Evolutionary conservation across 2,329 filamentous ascomycete species (phyloP).

Genomic region (Curvularia hawaiiensis): DNA sequence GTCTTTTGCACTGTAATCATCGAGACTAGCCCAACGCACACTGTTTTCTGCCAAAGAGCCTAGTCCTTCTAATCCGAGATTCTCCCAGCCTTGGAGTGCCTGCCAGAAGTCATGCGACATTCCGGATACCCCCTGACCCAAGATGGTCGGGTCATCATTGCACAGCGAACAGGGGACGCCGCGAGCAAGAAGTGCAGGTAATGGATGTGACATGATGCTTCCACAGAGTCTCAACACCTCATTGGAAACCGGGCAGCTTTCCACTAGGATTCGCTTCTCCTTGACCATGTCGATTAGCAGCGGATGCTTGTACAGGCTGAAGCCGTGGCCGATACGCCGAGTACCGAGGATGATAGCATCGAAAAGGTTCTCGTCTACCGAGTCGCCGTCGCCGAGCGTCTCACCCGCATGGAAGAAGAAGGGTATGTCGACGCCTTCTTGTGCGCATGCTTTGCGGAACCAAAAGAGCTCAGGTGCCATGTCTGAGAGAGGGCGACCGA

Average conservation of each 20-base stretch:
- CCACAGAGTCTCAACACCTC: conserved; percentile 81
- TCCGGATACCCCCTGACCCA: conserved; percentile 80
- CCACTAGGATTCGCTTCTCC: conserved; percentile 84
- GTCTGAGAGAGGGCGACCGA: conserved; percentile 75
- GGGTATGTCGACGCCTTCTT: conserved; percentile 79
- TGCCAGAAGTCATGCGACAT: conserved; percentile 97
- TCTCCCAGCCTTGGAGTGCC: conserved; percentile 87
- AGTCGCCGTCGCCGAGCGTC: conserved; percentile 77
- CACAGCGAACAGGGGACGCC: conserved; percentile 83
- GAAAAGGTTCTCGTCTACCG: conserved; percentile 82
- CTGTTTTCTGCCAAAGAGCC: conserved; percentile 91
- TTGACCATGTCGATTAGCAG: conserved; percentile 87
- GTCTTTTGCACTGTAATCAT: conserved; percentile 72
- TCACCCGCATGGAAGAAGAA: conserved; percentile 98
- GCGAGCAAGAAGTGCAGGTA: conserved; percentile 82
- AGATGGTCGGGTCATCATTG: conserved; percentile 89
- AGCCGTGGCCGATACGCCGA: conserved; percentile 86
- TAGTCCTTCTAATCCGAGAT: conserved; percentile 84
- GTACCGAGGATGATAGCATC: conserved; percentile 88
- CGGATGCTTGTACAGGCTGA: conserved; percentile 89
- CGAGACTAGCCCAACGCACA: conserved; percentile 85
- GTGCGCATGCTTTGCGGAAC: conserved; percentile 85
- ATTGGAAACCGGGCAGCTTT: conserved; percentile 90
- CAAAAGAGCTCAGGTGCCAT: conserved; percentile 86
- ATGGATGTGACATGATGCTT: conserved; percentile 76